A percentile compares a stretch with the other conserved stretches of the same genome.
Evolutionary conservation across 176 grass and related monocot genomes (phyloP).

Genomic region (Alloteropsis semialata): DNA sequence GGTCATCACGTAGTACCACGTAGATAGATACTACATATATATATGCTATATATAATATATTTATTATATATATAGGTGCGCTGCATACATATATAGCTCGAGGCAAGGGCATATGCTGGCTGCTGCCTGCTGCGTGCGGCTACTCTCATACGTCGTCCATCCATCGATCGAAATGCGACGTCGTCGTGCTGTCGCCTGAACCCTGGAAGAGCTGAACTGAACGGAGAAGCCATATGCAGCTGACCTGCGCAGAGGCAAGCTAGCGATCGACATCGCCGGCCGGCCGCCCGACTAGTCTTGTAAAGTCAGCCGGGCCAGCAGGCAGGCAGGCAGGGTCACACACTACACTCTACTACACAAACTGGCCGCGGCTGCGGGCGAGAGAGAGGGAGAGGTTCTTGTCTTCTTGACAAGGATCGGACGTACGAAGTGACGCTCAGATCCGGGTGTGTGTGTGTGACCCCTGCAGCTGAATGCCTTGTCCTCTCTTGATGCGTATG

Average conservation of each 20-base stretch:
- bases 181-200: neutral
- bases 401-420: neutral
- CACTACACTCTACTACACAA: constrained; percentile 35
- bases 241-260: neutral
- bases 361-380: constrained; percentile 53
- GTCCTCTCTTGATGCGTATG: constrained; percentile 25
- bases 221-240: neutral
- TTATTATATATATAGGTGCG: neutral
- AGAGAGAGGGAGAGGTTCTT: neutral
- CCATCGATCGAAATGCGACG: neutral
- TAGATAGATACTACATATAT: no score
- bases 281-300: constrained; percentile 27
- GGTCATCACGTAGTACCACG: no score
- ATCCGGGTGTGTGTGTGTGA: neutral
- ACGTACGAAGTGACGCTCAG: neutral
- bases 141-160: neutral
- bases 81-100: neutral
- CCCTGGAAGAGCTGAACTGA: neutral
- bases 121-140: neutral
- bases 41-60: no score
- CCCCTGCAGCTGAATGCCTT: constrained; percentile 36
- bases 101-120: neutral
- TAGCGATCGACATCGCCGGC: neutral
- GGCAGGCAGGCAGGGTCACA: constrained; percentile 19
- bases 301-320: neutral